These are phyloP conservation scores for Tubosaeta sp. DNA, from an alignment of 768 basidiomycete genomes.

Conservation along the genomic window DNA sequence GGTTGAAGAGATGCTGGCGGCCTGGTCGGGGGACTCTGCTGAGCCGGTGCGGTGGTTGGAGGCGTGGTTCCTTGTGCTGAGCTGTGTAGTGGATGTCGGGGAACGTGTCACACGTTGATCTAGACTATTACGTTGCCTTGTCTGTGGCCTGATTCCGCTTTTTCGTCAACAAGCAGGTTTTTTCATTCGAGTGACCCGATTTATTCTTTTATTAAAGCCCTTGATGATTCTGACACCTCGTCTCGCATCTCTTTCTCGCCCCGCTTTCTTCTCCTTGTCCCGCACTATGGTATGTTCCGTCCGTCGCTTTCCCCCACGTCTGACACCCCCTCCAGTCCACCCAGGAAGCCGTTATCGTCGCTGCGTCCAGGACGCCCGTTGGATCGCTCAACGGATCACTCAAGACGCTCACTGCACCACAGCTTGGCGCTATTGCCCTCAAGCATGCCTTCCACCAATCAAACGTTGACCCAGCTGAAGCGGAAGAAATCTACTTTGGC, in stretches of 20 bases:
- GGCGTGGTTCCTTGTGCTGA: slow-evolving; percentile 75
- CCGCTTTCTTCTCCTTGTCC: slow-evolving; percentile 32
- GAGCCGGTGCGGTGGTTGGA: slow-evolving; percentile 48
- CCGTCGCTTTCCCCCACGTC: not conserved
- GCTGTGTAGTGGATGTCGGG: slow-evolving; percentile 56
- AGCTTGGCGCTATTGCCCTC: slow-evolving; percentile 85
- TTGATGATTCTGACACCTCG: slow-evolving; percentile 42
- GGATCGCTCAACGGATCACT: slow-evolving; percentile 89
- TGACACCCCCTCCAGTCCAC: slow-evolving; percentile 29
- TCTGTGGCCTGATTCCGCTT: too few relatives aligned
- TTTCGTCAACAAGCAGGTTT: not conserved
- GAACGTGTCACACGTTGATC: slow-evolving; percentile 4
- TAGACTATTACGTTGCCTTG: too few relatives aligned
- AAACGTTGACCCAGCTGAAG: slow-evolving; percentile 70
- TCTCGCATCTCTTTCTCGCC: slow-evolving; percentile 36
- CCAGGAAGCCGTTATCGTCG: slow-evolving; percentile 89
- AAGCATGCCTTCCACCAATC: slow-evolving; percentile 85
- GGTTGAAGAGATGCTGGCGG: slow-evolving; percentile 65
- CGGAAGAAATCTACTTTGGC: slow-evolving; percentile 97
- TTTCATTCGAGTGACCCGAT: slow-evolving; percentile 10
- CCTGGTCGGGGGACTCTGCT: slow-evolving; percentile 27
- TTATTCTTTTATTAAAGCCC: slow-evolving; percentile 15
- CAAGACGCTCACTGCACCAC: slow-evolving; percentile 83
- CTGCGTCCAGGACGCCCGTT: slow-evolving; percentile 90
- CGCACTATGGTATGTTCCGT: slow-evolving; percentile 49